Conservation (phyloP, 164 flowering plant species). For the Warburgia ugandensis region DNA sequence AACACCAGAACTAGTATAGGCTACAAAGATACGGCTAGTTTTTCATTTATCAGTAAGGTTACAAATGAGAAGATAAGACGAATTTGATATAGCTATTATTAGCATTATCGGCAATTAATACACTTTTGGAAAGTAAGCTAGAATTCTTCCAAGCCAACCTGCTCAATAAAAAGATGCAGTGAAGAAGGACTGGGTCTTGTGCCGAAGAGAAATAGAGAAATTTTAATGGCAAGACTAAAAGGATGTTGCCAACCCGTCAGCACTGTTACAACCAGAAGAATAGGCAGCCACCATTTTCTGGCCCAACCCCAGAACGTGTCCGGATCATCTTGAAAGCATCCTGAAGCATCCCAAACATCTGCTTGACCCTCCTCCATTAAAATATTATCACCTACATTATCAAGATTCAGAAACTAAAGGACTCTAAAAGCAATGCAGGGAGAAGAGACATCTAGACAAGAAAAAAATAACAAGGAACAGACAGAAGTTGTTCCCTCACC, state of each 20-base stretch:
- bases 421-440: neutral
- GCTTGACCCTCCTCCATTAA: neutral
- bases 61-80: neutral
- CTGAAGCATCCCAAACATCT: slow-evolving; percentile 3
- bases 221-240: slow-evolving; percentile 4
- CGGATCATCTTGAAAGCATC: slow-evolving; percentile 4
- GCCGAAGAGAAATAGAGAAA: slow-evolving; percentile 2
- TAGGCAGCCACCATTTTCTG: slow-evolving; percentile 4
- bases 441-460: neutral
- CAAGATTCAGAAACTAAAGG: neutral
- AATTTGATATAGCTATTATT: neutral
- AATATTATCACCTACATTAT: slow-evolving; percentile 4
- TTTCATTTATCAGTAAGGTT: too few relatives aligned
- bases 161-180: slow-evolving; percentile 4
- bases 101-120: neutral
- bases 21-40: too few relatives aligned
- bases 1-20: neutral
- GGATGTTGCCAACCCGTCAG: slow-evolving; percentile 4
- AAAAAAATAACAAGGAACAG: neutral
- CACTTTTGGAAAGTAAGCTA: neutral
- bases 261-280: neutral
- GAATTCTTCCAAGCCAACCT: slow-evolving; percentile 1
- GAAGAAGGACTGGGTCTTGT: slow-evolving; percentile 6
- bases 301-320: neutral
- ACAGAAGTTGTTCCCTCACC: too few relatives aligned